Percentiles rank a stretch among this genome's conserved stretches.
These are phyloP conservation scores for Phytophthora nicotianae DNA, from an alignment of 352 stramenopile species.

Conservation along the genomic window DNA sequence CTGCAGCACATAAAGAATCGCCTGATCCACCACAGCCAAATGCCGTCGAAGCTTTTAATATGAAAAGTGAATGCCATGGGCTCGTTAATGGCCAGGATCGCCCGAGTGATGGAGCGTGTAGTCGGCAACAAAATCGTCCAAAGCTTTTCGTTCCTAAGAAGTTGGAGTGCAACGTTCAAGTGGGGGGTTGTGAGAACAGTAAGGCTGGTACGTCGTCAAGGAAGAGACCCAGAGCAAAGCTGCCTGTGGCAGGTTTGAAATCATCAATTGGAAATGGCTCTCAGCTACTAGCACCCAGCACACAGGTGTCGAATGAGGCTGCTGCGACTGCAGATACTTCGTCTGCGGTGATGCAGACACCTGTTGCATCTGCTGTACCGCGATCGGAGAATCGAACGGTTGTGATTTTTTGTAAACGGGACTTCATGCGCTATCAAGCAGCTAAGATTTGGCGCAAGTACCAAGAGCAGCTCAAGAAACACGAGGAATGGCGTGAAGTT, in stretches of 20 bases:
- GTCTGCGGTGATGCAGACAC: slow-evolving; percentile 1
- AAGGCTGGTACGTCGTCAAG: slow-evolving; percentile 9
- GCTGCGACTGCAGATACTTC: not conserved
- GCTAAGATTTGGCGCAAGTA: slow-evolving; percentile 76
- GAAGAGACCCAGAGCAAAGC: slow-evolving; percentile 23
- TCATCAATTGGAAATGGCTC: not conserved
- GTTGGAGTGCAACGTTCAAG: slow-evolving; percentile 1
- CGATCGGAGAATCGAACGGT: slow-evolving; percentile 54
- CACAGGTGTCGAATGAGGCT: not conserved
- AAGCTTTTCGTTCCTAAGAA: not conserved
- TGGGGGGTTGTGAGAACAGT: not conserved
- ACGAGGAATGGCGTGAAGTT: slow-evolving; percentile 50
- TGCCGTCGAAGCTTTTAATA: slow-evolving; percentile 1
- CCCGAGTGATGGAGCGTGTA: not conserved
- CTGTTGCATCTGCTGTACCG: not conserved
- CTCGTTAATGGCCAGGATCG: not conserved
- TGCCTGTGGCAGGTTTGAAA: slow-evolving; percentile 6
- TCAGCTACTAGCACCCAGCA: slow-evolving; percentile 4
- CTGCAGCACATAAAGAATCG: slow-evolving; percentile 1
- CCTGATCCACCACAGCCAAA: not conserved
- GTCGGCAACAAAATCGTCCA: not conserved
- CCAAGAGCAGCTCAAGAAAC: slow-evolving; percentile 62
- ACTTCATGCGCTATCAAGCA: slow-evolving; percentile 81
- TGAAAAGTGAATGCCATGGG: not conserved
- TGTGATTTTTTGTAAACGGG: slow-evolving; percentile 84